Conservation (phyloP, 306 rosid genomes). For the Vigna hirtella region DNA sequence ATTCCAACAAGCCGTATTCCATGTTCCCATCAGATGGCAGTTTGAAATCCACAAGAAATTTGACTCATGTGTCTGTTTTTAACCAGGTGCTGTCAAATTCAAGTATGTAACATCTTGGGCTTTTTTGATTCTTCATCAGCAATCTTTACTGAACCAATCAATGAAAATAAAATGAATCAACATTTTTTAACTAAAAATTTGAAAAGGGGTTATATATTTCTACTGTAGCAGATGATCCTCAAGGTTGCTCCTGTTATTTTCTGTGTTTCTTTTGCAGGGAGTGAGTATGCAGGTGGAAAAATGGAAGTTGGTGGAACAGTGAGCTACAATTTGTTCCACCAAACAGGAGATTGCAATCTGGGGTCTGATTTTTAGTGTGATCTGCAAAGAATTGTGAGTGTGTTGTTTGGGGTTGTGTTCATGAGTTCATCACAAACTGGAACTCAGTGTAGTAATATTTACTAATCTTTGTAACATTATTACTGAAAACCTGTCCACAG, state of each 20-base stretch:
- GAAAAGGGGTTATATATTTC: not conserved
- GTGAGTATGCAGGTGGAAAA: slow-evolving; percentile 73
- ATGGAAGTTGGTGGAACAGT: slow-evolving; percentile 65
- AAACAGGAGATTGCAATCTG: slow-evolving; percentile 65
- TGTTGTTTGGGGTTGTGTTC: slow-evolving; percentile 27
- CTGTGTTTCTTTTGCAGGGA: slow-evolving; percentile 52
- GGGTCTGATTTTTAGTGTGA: slow-evolving; percentile 51
- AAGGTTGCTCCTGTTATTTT: slow-evolving; percentile 16
- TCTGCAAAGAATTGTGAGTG: slow-evolving; percentile 34
- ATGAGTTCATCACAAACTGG: slow-evolving; percentile 25
- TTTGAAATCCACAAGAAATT: slow-evolving; percentile 59
- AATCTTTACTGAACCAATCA: too few species aligned
- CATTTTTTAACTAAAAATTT: not conserved
- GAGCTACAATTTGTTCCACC: slow-evolving; percentile 65
- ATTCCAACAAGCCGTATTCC: slow-evolving; percentile 56
- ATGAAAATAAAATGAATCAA: too few species aligned
- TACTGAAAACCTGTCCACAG: slow-evolving; percentile 34
- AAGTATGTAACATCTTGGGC: slow-evolving; percentile 53
- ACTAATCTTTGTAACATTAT: not conserved
- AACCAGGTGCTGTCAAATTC: slow-evolving; percentile 73
- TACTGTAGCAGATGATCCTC: not conserved
- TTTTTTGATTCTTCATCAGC: slow-evolving; percentile 16
- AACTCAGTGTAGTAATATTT: not conserved
- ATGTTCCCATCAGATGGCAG: slow-evolving; percentile 60
- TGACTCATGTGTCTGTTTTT: slow-evolving; percentile 57